These are phyloP conservation scores for Lyophyllum atratum DNA, from an alignment of 768 basidiomycete species.

Conservation along the genomic window DNA sequence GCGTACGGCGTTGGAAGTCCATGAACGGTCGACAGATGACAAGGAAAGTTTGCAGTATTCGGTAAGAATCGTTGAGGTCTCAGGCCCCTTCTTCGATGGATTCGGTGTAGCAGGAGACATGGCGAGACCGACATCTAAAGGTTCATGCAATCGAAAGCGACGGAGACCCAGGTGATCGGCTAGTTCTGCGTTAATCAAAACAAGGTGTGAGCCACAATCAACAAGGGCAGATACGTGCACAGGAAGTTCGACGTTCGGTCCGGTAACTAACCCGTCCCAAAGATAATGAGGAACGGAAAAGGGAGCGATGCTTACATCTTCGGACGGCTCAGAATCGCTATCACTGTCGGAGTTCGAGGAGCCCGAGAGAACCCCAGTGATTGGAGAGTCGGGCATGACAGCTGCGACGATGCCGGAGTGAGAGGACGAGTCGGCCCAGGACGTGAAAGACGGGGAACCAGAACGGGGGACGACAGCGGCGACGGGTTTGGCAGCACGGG, in stretches of 20 bases:
- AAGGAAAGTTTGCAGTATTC: constrained; percentile 1
- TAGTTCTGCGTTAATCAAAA: constrained; percentile 29
- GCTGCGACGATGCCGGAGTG: constrained; percentile 26
- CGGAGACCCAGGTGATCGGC: constrained; percentile 16
- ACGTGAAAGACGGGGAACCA: constrained; percentile 12
- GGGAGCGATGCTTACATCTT: background rate
- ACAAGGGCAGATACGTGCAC: constrained; percentile 19
- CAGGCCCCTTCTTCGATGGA: no score
- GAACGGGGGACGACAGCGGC: constrained; percentile 6
- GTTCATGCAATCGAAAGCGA: background rate
- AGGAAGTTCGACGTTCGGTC: background rate
- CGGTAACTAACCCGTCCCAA: background rate
- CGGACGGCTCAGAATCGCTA: background rate
- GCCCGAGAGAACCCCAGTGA: background rate
- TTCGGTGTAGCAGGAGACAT: background rate
- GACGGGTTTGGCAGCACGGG: constrained; percentile 4
- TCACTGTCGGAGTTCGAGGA: no score
- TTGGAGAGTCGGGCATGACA: background rate
- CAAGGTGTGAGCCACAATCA: constrained; percentile 31
- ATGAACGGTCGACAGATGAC: background rate
- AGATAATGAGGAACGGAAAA: background rate
- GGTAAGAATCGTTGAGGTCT: background rate
- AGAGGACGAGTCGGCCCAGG: constrained; percentile 9
- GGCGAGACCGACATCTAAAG: constrained; percentile 6
- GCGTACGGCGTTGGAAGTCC: background rate